Conservation (phyloP, 192 early-diverging fungal species). For the Coemansia asiatica region DNA sequence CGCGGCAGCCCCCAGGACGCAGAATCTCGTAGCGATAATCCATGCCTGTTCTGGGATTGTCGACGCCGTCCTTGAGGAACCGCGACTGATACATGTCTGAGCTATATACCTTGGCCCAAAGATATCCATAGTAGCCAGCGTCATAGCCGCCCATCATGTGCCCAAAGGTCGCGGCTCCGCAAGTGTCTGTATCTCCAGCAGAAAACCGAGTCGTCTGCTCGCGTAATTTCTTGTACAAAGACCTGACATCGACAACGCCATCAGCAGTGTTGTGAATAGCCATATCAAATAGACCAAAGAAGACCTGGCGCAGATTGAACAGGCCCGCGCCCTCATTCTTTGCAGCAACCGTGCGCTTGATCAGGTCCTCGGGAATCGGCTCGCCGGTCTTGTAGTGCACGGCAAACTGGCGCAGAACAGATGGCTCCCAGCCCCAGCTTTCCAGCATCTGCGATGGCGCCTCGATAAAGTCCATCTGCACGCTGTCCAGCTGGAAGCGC, state of each 20-base stretch:
- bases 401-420: constrained; percentile 36
- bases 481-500: constrained; percentile 65
- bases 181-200: constrained; percentile 39
- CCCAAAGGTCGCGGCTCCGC: constrained; percentile 48
- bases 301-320: constrained; percentile 63
- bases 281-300: constrained; percentile 70
- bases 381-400: constrained; percentile 46
- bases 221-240: constrained; percentile 34
- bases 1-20: constrained; percentile 8
- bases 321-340: constrained; percentile 65
- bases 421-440: constrained; percentile 65
- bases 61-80: constrained; percentile 58
- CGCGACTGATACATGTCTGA: constrained; percentile 72
- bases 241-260: constrained; percentile 22
- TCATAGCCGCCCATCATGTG: constrained; percentile 69
- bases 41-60: constrained; percentile 58
- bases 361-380: constrained; percentile 63
- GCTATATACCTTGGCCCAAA: constrained; percentile 74
- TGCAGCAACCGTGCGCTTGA: constrained; percentile 58
- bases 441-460: constrained; percentile 83
- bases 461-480: constrained; percentile 77
- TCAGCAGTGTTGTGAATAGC: constrained; percentile 59
- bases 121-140: constrained; percentile 69
- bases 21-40: constrained; percentile 70
- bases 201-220: constrained; percentile 10